Conservation (phyloP, 768 basidiomycete genomes). For the Mycena chlorophos region DNA sequence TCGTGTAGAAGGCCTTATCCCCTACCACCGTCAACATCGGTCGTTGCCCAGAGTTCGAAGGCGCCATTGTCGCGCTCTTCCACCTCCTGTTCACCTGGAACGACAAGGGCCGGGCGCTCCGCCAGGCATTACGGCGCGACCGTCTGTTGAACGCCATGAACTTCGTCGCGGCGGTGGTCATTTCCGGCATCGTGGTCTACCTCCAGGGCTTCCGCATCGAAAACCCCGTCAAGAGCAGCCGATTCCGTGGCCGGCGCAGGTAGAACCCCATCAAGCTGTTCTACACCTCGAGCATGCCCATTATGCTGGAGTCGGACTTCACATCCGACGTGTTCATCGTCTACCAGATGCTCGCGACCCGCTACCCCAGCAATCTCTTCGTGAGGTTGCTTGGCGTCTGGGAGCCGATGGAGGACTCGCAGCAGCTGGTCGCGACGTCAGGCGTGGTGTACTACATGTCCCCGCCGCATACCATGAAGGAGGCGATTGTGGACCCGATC, state of each 20-base stretch:
- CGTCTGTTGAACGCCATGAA: conserved; percentile 98
- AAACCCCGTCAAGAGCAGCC: conserved; percentile 96
- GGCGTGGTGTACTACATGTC: conserved; percentile 99
- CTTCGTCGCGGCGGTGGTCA: conserved; percentile 85
- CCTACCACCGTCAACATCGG: conserved; percentile 98
- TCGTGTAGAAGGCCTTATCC: conserved; percentile 99
- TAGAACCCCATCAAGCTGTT: conserved; percentile 97
- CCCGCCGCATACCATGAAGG: conserved; percentile 89
- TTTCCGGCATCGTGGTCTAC: conserved; percentile 96
- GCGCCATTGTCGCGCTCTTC: conserved; percentile 94
- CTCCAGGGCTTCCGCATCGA: conserved; percentile 98
- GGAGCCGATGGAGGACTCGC: conserved; percentile 97
- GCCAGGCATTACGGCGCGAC: conserved; percentile 98
- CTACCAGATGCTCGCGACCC: conserved; percentile 89
- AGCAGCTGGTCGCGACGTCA: conserved; percentile 85
- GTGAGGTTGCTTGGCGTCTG: conserved; percentile 93
- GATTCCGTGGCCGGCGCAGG: conserved; percentile 94
- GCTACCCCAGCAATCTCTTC: conserved; percentile 90
- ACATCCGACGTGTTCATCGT: conserved; percentile 95
- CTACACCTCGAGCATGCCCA: conserved; percentile 99
- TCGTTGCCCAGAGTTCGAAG: conserved; percentile 97
- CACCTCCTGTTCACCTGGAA: conserved; percentile 98
- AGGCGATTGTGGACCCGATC: conserved; percentile 88
- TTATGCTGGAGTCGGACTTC: conserved; percentile 95
- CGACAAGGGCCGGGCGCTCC: conserved; percentile 94